phyloP scores from a whole-genome alignment of 2,329 filamentous ascomycete species.

The Mycosphaerella sp. region DNA sequence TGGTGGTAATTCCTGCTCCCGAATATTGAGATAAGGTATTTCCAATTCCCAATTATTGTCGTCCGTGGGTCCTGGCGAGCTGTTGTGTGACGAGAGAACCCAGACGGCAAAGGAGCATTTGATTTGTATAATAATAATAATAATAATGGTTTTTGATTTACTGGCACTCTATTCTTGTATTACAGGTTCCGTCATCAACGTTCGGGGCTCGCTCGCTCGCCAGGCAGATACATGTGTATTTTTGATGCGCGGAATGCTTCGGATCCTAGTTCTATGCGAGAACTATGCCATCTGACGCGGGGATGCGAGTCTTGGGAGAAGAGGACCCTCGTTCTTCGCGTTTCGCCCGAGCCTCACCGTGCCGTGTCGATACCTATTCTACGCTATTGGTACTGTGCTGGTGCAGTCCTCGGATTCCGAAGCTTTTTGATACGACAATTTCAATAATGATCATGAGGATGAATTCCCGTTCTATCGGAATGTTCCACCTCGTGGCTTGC shows the following conservation, averaged over 20 bases:
- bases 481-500: neutral
- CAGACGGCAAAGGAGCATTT: too few species aligned
- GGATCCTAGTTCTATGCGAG: neutral
- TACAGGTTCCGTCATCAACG: neutral
- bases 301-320: neutral
- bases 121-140: too few species aligned
- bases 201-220: neutral
- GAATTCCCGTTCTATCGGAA: neutral
- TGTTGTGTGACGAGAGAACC: constrained; percentile 17
- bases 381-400: too few species aligned
- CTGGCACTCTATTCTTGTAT: constrained; percentile 7
- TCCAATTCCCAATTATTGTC: neutral
- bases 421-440: too few species aligned
- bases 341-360: neutral
- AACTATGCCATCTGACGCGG: neutral
- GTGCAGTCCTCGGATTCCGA: too few species aligned
- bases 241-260: neutral
- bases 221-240: constrained; percentile 1
- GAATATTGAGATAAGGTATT: neutral
- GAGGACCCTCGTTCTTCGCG: neutral
- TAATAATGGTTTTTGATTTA: neutral
- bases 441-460: too few species aligned
- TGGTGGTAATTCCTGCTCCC: constrained; percentile 9
- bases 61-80: constrained; percentile 1
- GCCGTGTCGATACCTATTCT: too few species aligned